phyloP scores from a whole-genome alignment of 2,329 filamentous ascomycete genomes.

The Aureobasidium namibiae region DNA sequence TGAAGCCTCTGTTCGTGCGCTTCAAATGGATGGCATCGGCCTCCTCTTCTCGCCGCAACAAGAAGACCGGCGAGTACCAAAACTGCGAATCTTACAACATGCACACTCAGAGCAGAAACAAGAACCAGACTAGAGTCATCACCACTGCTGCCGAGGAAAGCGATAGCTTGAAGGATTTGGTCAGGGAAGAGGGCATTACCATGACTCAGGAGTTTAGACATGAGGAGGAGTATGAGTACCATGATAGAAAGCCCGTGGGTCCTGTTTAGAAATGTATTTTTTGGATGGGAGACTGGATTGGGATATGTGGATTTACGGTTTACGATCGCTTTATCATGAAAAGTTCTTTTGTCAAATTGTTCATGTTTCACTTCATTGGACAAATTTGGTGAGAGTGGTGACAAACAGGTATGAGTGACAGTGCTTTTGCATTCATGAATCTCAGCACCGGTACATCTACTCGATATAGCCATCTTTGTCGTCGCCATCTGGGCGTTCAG shows the following conservation, averaged over 20 bases:
- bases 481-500: not conserved
- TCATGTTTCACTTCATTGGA: too few relatives aligned
- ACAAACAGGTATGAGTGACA: too few relatives aligned
- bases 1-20: conserved; percentile 14
- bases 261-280: not conserved
- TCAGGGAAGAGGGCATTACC: conserved; percentile 1
- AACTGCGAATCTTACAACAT: conserved; percentile 5
- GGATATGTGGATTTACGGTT: not conserved
- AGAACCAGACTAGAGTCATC: not conserved
- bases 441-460: too few relatives aligned
- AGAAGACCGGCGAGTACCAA: not conserved
- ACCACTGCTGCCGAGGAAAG: conserved; percentile 1
- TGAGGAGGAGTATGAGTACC: conserved; percentile 6
- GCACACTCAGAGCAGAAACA: not conserved
- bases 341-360: too few relatives aligned
- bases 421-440: too few relatives aligned
- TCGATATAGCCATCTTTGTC: too few relatives aligned
- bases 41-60: not conserved
- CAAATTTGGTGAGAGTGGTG: too few relatives aligned
- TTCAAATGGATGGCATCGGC: not conserved
- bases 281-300: too few relatives aligned
- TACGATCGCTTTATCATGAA: not conserved
- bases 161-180: conserved; percentile 4
- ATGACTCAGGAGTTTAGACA: conserved; percentile 5
- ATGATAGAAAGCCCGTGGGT: not conserved